Evolutionary conservation across 345 rosid genomes (phyloP), one percentile per base, ranked within the genome.

Genomic region (Populus tremula): DNA sequence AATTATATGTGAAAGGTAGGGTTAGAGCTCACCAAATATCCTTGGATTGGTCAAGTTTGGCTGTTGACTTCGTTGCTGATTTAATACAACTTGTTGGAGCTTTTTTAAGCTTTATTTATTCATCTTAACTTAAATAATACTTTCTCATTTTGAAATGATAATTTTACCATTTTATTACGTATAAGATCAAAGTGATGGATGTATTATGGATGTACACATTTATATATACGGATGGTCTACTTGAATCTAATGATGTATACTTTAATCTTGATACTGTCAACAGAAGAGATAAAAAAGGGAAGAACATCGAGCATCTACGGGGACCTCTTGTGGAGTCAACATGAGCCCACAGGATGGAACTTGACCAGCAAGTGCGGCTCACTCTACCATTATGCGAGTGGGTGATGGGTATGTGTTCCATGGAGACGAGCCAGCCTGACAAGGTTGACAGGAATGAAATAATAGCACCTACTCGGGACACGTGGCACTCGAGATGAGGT

Each of bases 361-460:
- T 29, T 39, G 43, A 66, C 21, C 18, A 2, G 8, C 23, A 53
- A 12, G 80, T 69, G 71, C 0, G 20, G 0, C 14, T 10, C 71
- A 76, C 72, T 27, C 12, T 0, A n/a, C 1, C 11, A 18, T 7
- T 0, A 25, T 6, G 11, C 7, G 83, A 72, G 81, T 9, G 31
- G 49, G 43, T 23, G 68, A 41, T 29, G n/a, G 36, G 36, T 33
- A 5, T n/a, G 27, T 35, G 6, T 38, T 21, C 39, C 39, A 31
- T 10, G 13, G 2, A 13, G 43, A 63, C 43, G 76, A 67, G 87
- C 76, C 87, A 80, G 87, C 84, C 77, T 43, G 84, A 67, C 83
- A 83, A 76, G 84, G 74, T 73, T 73, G 88, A 68, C 78, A 63
- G 85, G 63, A 82, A 80, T 86, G 76, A 82, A 82, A 82, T 29